These are phyloP conservation scores for Plasmodium blacklocki DNA, from an alignment of 169 alveolate species.

Conservation along the genomic window DNA sequence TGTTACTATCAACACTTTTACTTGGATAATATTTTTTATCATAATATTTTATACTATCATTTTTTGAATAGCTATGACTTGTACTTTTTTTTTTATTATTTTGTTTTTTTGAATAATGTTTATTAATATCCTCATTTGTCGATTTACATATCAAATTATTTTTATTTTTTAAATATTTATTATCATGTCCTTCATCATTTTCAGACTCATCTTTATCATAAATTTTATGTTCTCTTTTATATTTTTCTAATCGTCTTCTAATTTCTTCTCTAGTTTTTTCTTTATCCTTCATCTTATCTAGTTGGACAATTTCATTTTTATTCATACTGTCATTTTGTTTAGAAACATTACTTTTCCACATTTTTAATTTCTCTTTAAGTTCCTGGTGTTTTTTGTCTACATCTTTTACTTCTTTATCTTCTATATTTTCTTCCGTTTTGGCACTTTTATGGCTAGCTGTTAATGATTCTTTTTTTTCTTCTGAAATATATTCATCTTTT, in stretches of 20 bases:
- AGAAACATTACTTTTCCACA: constrained; percentile 1
- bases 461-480: neutral
- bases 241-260: constrained; percentile 44
- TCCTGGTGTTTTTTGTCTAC: constrained; percentile 39
- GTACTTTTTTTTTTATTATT: neutral
- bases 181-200: constrained; percentile 6
- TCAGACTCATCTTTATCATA: neutral
- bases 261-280: constrained; percentile 33
- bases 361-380: constrained; percentile 68
- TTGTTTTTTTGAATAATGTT: neutral
- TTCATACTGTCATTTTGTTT: neutral
- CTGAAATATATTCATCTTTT: neutral
- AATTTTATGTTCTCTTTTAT: constrained; percentile 50
- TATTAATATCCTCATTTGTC: neutral
- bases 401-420: constrained; percentile 19
- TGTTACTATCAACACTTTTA: neutral
- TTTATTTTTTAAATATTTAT: neutral
- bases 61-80: neutral
- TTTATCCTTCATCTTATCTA: constrained; percentile 8
- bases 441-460: neutral
- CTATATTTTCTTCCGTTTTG: neutral
- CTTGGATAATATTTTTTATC: too few species aligned
- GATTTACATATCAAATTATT: neutral
- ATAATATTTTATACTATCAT: constrained; percentile 2
- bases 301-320: neutral